Evolutionary conservation across 1,284 basidiomycete genomes (phyloP), one percentile per base, ranked within the genome.

Genomic region (Moniliophthora roreri): DNA sequence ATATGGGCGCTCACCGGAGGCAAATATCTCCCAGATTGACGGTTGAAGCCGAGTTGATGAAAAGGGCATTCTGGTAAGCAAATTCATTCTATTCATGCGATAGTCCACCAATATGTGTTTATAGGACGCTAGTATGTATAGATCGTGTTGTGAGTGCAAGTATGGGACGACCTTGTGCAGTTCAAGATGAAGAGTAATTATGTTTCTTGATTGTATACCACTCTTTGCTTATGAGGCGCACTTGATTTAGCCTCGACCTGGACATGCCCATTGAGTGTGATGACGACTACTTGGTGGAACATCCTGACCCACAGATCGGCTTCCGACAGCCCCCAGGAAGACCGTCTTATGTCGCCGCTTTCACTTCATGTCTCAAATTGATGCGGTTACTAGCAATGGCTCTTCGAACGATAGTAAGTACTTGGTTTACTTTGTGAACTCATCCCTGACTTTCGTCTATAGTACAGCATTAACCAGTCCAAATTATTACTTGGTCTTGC

Each of bases 381-480:
- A 21, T 15, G 18, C 13, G 28, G 44, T 28, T 46, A 11, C 21
- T 32, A 4, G 10, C 24, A 18, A 6, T 46, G 24, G 23, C 26
- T 11, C 21, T 28, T 6, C 24, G 24, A 16, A 32, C 23, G 13
- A 32, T 32, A 6, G 11, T 46, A n/a, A n/a, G n/a, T n/a, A n/a
- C n/a, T n/a, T n/a, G n/a, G n/a, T n/a, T n/a, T n/a, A n/a, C n/a
- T n/a, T n/a, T n/a, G n/a, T n/a, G n/a, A n/a, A 42, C 41, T 37
- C 16, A 13, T 37, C 4, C 15, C 41, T 24, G 7, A 6, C 6
- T 36, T 47, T 15, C 28, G 13, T 9, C 23, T 28, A 7, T 53
- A 87, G 85, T 91, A 91, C 66, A 84, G 87, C 10, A 85, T 89
- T 56, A 87, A 88, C 66, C 86, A 86, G 58, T 78, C 80, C 2